Evolutionary conservation across 495 filamentous ascomycete genomes (phyloP).

Genomic region (Diplogelasinospora grovesii): DNA sequence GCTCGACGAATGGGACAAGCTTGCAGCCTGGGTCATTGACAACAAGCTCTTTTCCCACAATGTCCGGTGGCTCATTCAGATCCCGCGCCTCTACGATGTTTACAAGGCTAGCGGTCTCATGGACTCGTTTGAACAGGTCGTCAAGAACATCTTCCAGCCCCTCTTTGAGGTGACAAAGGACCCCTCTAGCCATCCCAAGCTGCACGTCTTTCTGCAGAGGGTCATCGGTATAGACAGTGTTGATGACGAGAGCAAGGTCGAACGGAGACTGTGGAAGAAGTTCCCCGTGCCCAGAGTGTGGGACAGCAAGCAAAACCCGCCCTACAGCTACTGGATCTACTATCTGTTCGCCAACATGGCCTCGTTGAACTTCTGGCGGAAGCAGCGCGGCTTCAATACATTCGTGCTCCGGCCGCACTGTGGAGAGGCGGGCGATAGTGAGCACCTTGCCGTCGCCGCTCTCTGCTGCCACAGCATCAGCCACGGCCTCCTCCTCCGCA

Average conservation of each 20-base stretch:
- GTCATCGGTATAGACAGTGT: slow-evolving; percentile 97
- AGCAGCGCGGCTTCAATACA: slow-evolving; percentile 88
- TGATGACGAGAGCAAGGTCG: slow-evolving; percentile 95
- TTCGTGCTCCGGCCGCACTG: slow-evolving; percentile 92
- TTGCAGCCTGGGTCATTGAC: slow-evolving; percentile 97
- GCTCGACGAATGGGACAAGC: slow-evolving; percentile 93
- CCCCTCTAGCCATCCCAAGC: slow-evolving; percentile 78
- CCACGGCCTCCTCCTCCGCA: slow-evolving; percentile 86
- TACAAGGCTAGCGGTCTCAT: slow-evolving; percentile 86
- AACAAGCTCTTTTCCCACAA: slow-evolving; percentile 97
- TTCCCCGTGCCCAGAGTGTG: slow-evolving; percentile 85
- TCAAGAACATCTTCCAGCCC: slow-evolving; percentile 88
- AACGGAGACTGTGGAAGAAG: slow-evolving; percentile 85
- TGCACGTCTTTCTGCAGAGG: slow-evolving; percentile 90
- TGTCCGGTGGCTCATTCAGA: slow-evolving; percentile 94
- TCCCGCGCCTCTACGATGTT: slow-evolving; percentile 90
- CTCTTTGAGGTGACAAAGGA: slow-evolving; percentile 91
- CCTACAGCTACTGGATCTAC: slow-evolving; percentile 99
- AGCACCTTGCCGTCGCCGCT: slow-evolving; percentile 87
- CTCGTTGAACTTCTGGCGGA: slow-evolving; percentile 86
- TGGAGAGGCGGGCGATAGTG: slow-evolving; percentile 93
- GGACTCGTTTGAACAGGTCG: slow-evolving; percentile 81
- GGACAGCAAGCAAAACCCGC: slow-evolving; percentile 89
- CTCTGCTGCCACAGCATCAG: slow-evolving; percentile 97
- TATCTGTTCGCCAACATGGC: slow-evolving; percentile 92